Evolutionary conservation across 345 rosid species (phyloP).

Genomic region (Hirschfeldia incana): DNA sequence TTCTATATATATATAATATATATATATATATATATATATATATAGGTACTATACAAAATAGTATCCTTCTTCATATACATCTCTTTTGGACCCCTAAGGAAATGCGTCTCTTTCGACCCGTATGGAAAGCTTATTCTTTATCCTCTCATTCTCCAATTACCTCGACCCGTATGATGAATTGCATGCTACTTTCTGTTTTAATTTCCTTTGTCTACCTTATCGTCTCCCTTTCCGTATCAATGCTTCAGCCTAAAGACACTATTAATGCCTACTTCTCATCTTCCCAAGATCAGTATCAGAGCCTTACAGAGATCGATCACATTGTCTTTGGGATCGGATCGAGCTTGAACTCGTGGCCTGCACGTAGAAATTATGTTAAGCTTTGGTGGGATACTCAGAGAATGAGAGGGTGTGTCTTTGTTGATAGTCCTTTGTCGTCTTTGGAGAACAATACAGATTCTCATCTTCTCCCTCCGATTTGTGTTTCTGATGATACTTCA

Average conservation of each 20-base stretch:
- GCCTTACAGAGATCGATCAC: slow-evolving; percentile 50
- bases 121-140: slow-evolving; percentile 40
- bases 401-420: slow-evolving; percentile 79
- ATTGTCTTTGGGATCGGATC: slow-evolving; percentile 76
- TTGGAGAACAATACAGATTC: slow-evolving; percentile 26
- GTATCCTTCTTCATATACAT: not conserved
- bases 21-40: too few species aligned
- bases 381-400: slow-evolving; percentile 69
- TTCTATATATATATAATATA: not conserved
- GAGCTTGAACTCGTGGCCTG: slow-evolving; percentile 52
- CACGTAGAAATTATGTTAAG: slow-evolving; percentile 57
- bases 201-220: slow-evolving; percentile 49
- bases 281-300: slow-evolving; percentile 37
- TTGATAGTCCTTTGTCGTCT: slow-evolving; percentile 38
- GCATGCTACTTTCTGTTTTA: slow-evolving; percentile 45
- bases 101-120: slow-evolving; percentile 42
- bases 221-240: slow-evolving; percentile 45
- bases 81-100: not conserved
- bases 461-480: slow-evolving; percentile 56
- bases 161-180: slow-evolving; percentile 35
- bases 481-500: slow-evolving; percentile 73
- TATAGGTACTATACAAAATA: not conserved
- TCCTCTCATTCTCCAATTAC: slow-evolving; percentile 29
- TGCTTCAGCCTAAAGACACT: slow-evolving; percentile 41
- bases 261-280: slow-evolving; percentile 26